Conservation (phyloP, 2,329 filamentous ascomycete species). For the Xylaria arbuscula region DNA sequence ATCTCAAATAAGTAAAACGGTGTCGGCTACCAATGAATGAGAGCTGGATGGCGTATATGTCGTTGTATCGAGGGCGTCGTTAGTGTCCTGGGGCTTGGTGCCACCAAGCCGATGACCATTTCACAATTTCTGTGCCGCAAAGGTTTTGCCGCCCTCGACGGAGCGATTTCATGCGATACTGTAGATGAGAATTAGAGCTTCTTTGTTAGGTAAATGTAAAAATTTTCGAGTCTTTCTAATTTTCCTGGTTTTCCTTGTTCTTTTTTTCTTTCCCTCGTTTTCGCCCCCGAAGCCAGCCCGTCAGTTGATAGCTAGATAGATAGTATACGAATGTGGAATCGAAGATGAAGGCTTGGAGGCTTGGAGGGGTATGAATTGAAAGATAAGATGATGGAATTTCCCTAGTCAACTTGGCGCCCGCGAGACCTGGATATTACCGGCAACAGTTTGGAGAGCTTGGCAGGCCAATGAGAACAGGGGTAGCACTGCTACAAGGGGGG, state of each 20-base stretch:
- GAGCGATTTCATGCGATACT: not conserved
- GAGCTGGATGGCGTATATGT: not conserved
- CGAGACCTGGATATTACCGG: slow-evolving; percentile 11
- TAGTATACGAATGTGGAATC: slow-evolving; percentile 6
- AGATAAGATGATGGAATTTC: slow-evolving; percentile 34
- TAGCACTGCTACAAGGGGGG: slow-evolving; percentile 1
- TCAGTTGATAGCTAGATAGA: not conserved
- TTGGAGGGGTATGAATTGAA: slow-evolving; percentile 32
- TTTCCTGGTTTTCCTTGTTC: not conserved
- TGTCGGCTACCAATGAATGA: not conserved
- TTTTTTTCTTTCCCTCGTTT: not conserved
- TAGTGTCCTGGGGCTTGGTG: slow-evolving; percentile 6
- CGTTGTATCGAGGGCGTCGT: slow-evolving; percentile 1
- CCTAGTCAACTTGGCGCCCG: slow-evolving; percentile 15
- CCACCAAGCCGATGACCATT: slow-evolving; percentile 10
- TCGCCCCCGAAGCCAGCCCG: not conserved
- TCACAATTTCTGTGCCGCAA: slow-evolving; percentile 20
- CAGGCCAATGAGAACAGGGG: slow-evolving; percentile 15
- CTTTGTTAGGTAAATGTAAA: too few relatives aligned
- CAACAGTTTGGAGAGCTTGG: slow-evolving; percentile 7
- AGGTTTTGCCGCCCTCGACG: slow-evolving; percentile 11
- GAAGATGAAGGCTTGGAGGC: slow-evolving; percentile 2
- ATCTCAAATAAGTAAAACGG: not conserved
- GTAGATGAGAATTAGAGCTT: not conserved
- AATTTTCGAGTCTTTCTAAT: not conserved